phyloP scores from a whole-genome alignment of 2,329 filamentous ascomycete genomes.

The Verticillium isaacii region DNA sequence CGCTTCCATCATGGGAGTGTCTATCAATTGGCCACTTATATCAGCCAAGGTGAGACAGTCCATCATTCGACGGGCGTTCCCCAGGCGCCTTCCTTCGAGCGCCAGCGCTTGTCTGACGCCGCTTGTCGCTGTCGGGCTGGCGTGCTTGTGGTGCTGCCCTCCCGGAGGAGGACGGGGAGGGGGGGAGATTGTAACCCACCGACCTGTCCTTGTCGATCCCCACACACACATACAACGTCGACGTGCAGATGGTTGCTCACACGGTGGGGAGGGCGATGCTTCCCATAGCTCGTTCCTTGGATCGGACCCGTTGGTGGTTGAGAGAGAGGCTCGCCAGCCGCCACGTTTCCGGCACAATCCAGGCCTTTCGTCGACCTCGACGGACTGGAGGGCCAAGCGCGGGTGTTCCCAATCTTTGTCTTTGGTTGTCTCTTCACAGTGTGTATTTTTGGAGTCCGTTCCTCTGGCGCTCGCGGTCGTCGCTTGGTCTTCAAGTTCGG shows the following conservation, averaged over 20 bases:
- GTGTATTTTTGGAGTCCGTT: neutral
- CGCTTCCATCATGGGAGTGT: neutral
- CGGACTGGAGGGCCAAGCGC: constrained; percentile 2
- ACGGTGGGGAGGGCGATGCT: neutral
- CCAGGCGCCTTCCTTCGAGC: neutral
- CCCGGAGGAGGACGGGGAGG: neutral
- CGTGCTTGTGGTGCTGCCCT: neutral
- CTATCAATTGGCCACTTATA: constrained; percentile 1
- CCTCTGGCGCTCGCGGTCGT: neutral
- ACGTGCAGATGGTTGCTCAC: neutral
- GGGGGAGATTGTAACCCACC: neutral
- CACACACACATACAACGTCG: neutral
- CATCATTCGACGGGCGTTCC: neutral
- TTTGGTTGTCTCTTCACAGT: neutral
- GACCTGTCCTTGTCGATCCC: neutral
- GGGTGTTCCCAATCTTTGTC: neutral
- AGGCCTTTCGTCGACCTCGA: neutral
- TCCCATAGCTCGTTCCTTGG: neutral
- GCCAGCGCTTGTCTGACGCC: neutral
- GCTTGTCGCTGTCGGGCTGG: neutral
- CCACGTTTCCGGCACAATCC: constrained; percentile 1
- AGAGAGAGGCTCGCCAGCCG: neutral
- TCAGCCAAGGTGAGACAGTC: neutral
- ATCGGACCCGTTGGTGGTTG: neutral
- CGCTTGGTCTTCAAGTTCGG: neutral